These are phyloP conservation scores for Nannochloris sp. DNA, from an alignment of 139 green algal genomes.

Conservation along the genomic window DNA sequence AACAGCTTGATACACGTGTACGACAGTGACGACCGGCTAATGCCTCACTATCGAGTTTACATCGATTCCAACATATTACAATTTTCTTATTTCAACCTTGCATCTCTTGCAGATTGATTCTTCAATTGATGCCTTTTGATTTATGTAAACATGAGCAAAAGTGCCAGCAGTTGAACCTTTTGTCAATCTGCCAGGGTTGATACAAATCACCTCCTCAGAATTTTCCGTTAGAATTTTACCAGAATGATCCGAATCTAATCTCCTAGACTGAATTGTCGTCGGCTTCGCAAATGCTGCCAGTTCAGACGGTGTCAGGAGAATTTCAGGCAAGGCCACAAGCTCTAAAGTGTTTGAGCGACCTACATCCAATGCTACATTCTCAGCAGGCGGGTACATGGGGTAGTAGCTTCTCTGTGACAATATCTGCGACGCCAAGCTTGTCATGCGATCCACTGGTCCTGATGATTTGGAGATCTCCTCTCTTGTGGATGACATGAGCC, in stretches of 20 bases:
- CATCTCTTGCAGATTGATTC: background rate
- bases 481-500: slow-evolving; percentile 31
- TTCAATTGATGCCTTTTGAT: background rate
- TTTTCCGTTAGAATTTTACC: background rate
- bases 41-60: background rate
- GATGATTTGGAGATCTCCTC: slow-evolving; percentile 32
- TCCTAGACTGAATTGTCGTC: background rate
- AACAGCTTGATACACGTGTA: background rate
- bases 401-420: slow-evolving; percentile 75
- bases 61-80: background rate
- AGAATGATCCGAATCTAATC: background rate
- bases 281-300: slow-evolving; percentile 81
- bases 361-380: slow-evolving; percentile 64
- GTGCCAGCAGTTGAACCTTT: slow-evolving; percentile 60
- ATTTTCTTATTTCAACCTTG: slow-evolving; percentile 4
- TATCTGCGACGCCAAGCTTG: slow-evolving; percentile 61
- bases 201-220: slow-evolving; percentile 32
- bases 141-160: slow-evolving; percentile 46
- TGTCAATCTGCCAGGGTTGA: slow-evolving; percentile 72
- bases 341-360: slow-evolving; percentile 35
- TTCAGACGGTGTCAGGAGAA: slow-evolving; percentile 90
- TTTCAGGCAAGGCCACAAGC: slow-evolving; percentile 56
- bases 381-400: slow-evolving; percentile 73
- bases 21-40: background rate
- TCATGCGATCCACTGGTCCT: slow-evolving; percentile 52